phyloP scores from a whole-genome alignment of 2,329 filamentous ascomycete genomes.

The Clarireedia sp. region DNA sequence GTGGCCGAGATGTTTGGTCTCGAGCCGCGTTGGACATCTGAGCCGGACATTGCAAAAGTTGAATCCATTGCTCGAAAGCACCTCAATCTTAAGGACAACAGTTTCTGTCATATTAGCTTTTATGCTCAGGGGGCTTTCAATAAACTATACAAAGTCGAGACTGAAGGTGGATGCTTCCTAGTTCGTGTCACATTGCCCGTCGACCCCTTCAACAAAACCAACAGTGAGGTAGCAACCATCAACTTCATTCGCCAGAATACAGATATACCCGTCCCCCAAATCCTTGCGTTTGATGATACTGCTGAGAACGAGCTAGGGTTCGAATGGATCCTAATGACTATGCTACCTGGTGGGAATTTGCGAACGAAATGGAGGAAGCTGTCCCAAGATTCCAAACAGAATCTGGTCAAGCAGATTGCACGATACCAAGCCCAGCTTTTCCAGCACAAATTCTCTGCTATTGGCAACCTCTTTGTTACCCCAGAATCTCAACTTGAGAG shows the following conservation, averaged over 20 bases:
- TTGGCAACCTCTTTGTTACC: background rate
- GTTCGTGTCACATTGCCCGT: constrained; percentile 33
- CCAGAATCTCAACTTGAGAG: background rate
- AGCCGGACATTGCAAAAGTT: constrained; percentile 24
- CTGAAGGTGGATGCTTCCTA: constrained; percentile 21
- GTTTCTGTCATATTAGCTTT: constrained; percentile 21
- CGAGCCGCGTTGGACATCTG: constrained; percentile 22
- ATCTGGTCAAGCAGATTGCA: constrained; percentile 28
- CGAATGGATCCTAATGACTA: constrained; percentile 36
- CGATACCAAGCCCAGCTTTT: constrained; percentile 28
- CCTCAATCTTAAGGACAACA: constrained; percentile 16
- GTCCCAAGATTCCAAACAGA: constrained; percentile 28
- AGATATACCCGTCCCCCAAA: constrained; percentile 29
- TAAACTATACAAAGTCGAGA: constrained; percentile 28
- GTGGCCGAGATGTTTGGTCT: no score
- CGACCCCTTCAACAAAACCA: constrained; percentile 32
- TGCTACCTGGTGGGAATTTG: constrained; percentile 17
- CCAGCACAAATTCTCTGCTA: constrained; percentile 2
- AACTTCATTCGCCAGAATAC: constrained; percentile 33
- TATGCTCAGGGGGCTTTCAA: constrained; percentile 26
- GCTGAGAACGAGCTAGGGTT: constrained; percentile 31
- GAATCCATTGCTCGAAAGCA: constrained; percentile 21
- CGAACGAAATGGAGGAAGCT: constrained; percentile 29
- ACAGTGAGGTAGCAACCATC: constrained; percentile 34
- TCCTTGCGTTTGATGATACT: constrained; percentile 30